Evolutionary conservation across 2,329 filamentous ascomycete species (phyloP).

Genomic region (Botrytis fabae): DNA sequence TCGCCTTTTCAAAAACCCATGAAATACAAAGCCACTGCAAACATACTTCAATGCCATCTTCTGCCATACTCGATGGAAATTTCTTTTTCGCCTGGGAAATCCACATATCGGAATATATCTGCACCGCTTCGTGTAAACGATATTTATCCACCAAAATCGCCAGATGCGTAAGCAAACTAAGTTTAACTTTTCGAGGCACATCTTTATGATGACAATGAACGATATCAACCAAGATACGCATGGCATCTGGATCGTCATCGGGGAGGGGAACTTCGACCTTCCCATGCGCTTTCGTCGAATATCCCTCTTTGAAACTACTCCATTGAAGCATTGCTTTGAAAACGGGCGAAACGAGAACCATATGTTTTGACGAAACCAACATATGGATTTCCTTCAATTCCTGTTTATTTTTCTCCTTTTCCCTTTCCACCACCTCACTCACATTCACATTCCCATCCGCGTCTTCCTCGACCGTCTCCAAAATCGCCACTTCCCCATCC

Average conservation of each 20-base stretch:
- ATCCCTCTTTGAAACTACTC: conserved; percentile 32
- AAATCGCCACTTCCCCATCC: neutral
- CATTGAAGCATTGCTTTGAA: conserved; percentile 37
- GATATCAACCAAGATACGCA: conserved; percentile 41
- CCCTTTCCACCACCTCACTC: neutral
- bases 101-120: conserved; percentile 25
- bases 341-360: conserved; percentile 36
- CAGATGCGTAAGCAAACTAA: conserved; percentile 36
- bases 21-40: conserved; percentile 22
- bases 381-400: conserved; percentile 25
- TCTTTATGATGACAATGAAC: conserved; percentile 34
- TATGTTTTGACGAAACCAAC: conserved; percentile 31
- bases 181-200: conserved; percentile 35
- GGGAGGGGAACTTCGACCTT: conserved; percentile 35
- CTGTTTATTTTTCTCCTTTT: neutral
- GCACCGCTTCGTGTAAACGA: conserved; percentile 24
- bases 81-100: neutral
- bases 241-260: conserved; percentile 40
- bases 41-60: neutral
- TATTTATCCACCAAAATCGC: conserved; percentile 39
- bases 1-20: conserved; percentile 17
- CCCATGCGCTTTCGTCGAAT: conserved; percentile 22
- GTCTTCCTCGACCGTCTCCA: neutral
- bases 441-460: neutral
- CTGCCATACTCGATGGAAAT: conserved; percentile 10